Percentiles rank a stretch among this genome's conserved stretches.
Conservation (phyloP, 129 eudicot species). For the Deinandra increscens region DNA sequence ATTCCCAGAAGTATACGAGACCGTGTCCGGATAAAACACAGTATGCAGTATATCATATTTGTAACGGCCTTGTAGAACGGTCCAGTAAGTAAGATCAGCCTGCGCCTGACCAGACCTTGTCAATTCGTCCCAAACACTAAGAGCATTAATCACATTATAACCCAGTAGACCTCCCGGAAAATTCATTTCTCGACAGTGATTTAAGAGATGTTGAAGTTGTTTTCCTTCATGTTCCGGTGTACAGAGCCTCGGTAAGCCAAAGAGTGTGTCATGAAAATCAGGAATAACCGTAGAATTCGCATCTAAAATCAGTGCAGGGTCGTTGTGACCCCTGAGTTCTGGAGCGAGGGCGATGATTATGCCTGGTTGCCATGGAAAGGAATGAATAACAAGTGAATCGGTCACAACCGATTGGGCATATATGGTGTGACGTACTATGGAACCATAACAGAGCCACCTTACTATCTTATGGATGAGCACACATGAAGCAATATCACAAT, state of each 20-base stretch:
- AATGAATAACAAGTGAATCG: background rate
- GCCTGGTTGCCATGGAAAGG: background rate
- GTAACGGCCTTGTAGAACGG: slow-evolving; percentile 79
- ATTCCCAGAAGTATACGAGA: no score
- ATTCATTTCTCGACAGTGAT: no score
- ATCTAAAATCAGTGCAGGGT: no score
- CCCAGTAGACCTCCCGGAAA: slow-evolving; percentile 66
- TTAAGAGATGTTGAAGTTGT: no score
- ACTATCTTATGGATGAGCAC: background rate
- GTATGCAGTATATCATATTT: no score
- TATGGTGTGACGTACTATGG: background rate
- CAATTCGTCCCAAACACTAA: slow-evolving; percentile 72
- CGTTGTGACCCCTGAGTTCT: background rate
- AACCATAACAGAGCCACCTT: background rate
- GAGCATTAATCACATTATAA: slow-evolving; percentile 81
- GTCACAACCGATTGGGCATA: background rate
- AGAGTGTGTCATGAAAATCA: no score
- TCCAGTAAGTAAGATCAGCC: slow-evolving; percentile 65
- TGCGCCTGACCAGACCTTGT: slow-evolving; percentile 87
- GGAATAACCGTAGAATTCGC: no score
- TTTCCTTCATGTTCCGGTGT: no score
- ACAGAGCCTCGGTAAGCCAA: no score
- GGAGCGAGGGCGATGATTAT: background rate
- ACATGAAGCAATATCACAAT: no score
- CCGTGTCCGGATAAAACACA: no score